Evolutionary conservation across 2,329 filamentous ascomycete genomes (phyloP).

Genomic region (Pezicula neosporulosa): DNA sequence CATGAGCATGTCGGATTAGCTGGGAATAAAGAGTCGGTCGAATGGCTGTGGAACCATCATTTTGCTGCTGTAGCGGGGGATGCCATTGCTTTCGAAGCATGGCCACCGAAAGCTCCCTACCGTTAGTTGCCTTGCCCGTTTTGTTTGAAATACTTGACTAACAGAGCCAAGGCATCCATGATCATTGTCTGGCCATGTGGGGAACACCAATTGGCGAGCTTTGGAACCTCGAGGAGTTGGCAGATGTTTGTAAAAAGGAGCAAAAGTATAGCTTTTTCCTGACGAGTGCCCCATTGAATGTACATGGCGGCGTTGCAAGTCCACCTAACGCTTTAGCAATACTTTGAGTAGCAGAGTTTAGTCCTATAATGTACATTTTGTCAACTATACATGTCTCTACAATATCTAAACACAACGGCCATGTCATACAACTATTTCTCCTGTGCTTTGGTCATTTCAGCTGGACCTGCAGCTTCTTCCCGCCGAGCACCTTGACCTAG

Average conservation of each 20-base stretch:
- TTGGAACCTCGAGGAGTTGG: constrained; percentile 25
- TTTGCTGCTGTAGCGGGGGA: constrained; percentile 27
- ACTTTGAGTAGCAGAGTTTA: too few relatives aligned
- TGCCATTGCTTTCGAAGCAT: constrained; percentile 22
- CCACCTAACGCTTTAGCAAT: too few relatives aligned
- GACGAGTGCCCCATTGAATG: too few relatives aligned
- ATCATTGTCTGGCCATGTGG: constrained; percentile 23
- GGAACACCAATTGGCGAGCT: constrained; percentile 26
- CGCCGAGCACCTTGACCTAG: constrained; percentile 23
- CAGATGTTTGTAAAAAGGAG: neutral
- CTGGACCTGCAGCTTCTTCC: neutral
- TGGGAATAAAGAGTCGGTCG: constrained; percentile 12
- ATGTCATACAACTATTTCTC: neutral
- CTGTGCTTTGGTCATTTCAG: neutral
- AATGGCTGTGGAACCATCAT: constrained; percentile 26
- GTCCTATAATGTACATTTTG: too few relatives aligned
- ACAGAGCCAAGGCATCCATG: constrained; percentile 20
- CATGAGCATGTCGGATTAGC: constrained; percentile 17
- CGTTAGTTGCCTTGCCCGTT: constrained; percentile 1
- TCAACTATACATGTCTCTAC: too few relatives aligned
- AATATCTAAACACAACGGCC: neutral
- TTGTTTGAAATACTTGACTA: neutral
- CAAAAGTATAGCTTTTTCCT: too few relatives aligned
- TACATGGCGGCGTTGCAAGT: too few relatives aligned
- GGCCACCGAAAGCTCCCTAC: constrained; percentile 9